Percentiles rank a stretch among this genome's conserved stretches.
These are phyloP conservation scores for Cryphonectria carpinicola DNA, from an alignment of 2,329 filamentous ascomycete genomes.

Conservation along the genomic window DNA sequence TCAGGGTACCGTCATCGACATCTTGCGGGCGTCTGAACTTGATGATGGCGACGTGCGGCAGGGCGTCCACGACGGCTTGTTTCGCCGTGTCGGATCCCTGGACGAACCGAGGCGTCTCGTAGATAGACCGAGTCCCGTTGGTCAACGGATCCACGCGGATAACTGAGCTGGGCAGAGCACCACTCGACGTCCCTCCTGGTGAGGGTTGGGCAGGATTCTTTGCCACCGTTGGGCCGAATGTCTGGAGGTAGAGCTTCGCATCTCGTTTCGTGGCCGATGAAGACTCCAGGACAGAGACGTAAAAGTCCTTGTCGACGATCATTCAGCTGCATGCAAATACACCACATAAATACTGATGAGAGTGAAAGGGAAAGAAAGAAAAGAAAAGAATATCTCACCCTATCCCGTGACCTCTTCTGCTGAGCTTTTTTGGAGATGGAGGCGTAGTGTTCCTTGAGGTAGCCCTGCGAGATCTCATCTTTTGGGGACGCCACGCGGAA, in stretches of 20 bases:
- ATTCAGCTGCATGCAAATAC: slow-evolving; percentile 20
- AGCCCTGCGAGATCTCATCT: slow-evolving; percentile 35
- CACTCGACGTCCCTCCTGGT: slow-evolving; percentile 33
- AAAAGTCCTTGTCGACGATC: slow-evolving; percentile 66
- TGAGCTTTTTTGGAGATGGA: slow-evolving; percentile 50
- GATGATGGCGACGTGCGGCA: slow-evolving; percentile 78
- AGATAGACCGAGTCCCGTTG: slow-evolving; percentile 37
- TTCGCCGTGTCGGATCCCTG: slow-evolving; percentile 37
- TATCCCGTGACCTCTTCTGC: slow-evolving; percentile 51
- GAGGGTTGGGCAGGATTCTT: slow-evolving; percentile 37
- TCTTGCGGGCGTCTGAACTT: slow-evolving; percentile 78
- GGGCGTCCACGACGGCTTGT: slow-evolving; percentile 40
- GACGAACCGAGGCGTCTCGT: slow-evolving; percentile 42
- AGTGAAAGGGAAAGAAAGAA: slow-evolving; percentile 10
- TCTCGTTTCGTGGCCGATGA: slow-evolving; percentile 92
- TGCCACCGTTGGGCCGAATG: slow-evolving; percentile 63
- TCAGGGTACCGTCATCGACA: slow-evolving; percentile 69
- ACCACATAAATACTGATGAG: not conserved
- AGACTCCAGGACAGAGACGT: slow-evolving; percentile 85
- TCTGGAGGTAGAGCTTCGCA: slow-evolving; percentile 87
- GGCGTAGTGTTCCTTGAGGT: slow-evolving; percentile 40
- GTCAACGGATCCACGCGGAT: slow-evolving; percentile 24
- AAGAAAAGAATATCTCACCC: slow-evolving; percentile 41
- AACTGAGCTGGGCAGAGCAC: slow-evolving; percentile 34
- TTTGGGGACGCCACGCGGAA: slow-evolving; percentile 34